Evolutionary conservation across 768 basidiomycete genomes (phyloP), one percentile per base, ranked within the genome.

Genomic region (Pleurotus salmoneostramineus): DNA sequence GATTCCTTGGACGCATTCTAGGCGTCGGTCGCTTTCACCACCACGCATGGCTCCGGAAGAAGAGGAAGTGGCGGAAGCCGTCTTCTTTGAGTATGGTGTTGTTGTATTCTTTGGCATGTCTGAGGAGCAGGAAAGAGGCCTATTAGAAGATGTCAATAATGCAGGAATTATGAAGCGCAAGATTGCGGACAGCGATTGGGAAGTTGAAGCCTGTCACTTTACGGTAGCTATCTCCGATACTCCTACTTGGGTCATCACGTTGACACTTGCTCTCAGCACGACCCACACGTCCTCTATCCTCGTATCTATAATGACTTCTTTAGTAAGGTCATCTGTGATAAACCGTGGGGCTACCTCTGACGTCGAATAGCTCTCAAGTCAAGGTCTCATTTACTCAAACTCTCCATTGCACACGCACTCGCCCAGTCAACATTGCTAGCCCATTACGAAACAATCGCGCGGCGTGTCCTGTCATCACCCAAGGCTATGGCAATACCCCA

Each of bases 221-320:
- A 79, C 83, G 8, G 93, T 93, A 66, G 32, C 84, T 78, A 8
- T 21, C n/a, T 27, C 50, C 50, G 21, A 54, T 21, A 64, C 47
- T 15, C 56, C 48, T 44, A 14, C 35, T 32, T 45, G 42, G 35
- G 51, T 17, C 58, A 45, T 44, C 57, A n/a, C 56, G 8, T 50
- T 59, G 55, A 15, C 33, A 60, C 21, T 27, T 27, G 21, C 21
- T 27, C 21, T 1, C 60, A 91, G 91, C 90, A 94, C 66, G 95
- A 98, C 65, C 82, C 89, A 3, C 72, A 85, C 56, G 93, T 95
- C 7, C 79, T 83, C 0, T 93, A 89, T 64, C 95, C 95, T 12
- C 83, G 95, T 47, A 95, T 98, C 62, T 97, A 92, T 74, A 96
- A 98, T 61, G 95, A 96, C 70, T 92, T 95, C 73, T 96, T 95